Evolutionary conservation across 345 rosid genomes (phyloP).

Genomic region (Luvunga scandens): DNA sequence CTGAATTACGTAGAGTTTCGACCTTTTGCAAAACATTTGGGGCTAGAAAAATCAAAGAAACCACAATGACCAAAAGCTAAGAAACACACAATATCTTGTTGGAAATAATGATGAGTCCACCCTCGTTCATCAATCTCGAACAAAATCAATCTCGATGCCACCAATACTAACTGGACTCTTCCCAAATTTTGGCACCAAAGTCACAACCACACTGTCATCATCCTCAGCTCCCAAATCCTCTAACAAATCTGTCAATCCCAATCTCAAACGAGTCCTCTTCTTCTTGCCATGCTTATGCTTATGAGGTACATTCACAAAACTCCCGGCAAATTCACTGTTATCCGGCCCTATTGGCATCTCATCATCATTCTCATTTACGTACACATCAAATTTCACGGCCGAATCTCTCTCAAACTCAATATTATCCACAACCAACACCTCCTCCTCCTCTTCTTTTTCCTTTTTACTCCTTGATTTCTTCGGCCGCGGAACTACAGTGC

Average conservation of each 20-base stretch:
- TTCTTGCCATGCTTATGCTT: conserved; percentile 42
- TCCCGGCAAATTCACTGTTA: conserved; percentile 55
- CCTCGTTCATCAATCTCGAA: conserved; percentile 14
- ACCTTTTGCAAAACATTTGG: background rate
- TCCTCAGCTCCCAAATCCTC: conserved; percentile 52
- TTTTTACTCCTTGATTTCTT: conserved; percentile 42
- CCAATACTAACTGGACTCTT: conserved; percentile 29
- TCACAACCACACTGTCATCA: conserved; percentile 47
- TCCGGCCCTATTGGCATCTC: conserved; percentile 25
- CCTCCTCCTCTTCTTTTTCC: conserved; percentile 61
- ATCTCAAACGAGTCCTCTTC: conserved; percentile 31
- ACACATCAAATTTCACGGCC: conserved; percentile 50
- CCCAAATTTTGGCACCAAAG: conserved; percentile 45
- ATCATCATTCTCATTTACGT: conserved; percentile 41
- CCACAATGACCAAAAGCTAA: background rate
- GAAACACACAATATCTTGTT: background rate
- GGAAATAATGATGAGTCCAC: background rate
- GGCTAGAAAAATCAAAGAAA: background rate
- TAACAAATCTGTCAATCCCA: conserved; percentile 48
- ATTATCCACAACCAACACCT: conserved; percentile 41
- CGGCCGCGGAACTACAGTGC: conserved; percentile 40
- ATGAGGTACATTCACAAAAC: conserved; percentile 56
- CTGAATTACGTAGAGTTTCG: background rate
- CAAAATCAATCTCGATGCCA: conserved; percentile 40
- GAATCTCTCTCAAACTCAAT: conserved; percentile 38